Evolutionary conservation across 1,139 yeast species (phyloP).

Genomic region (Nakaseomyces nivariensis): DNA sequence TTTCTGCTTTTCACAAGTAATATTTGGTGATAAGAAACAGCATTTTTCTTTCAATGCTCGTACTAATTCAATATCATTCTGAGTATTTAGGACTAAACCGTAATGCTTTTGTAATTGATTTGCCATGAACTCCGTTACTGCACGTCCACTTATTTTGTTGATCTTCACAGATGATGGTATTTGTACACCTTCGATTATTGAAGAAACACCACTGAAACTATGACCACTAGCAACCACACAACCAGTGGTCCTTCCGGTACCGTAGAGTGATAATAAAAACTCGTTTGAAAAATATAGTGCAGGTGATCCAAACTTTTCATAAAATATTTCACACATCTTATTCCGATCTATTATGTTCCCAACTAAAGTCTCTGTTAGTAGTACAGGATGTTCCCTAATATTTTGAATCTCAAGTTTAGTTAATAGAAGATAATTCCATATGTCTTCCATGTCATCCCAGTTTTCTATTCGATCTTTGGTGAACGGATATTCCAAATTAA

Average conservation of each 20-base stretch:
- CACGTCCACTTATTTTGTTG: constrained; percentile 79
- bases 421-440: constrained; percentile 59
- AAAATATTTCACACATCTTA: constrained; percentile 53
- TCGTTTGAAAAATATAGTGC: constrained; percentile 77
- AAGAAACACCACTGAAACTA: constrained; percentile 82
- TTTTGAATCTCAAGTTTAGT: constrained; percentile 58
- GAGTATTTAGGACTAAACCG: constrained; percentile 25
- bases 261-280: constrained; percentile 76
- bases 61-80: constrained; percentile 77
- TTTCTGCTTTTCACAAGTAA: constrained; percentile 53
- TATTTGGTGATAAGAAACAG: constrained; percentile 64
- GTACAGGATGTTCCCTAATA: constrained; percentile 73
- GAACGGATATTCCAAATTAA: constrained; percentile 62
- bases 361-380: constrained; percentile 83
- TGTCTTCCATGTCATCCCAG: constrained; percentile 78
- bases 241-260: constrained; percentile 87
- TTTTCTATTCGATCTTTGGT: constrained; percentile 72
- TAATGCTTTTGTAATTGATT: constrained; percentile 55
- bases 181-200: constrained; percentile 83
- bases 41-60: constrained; percentile 65
- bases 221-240: constrained; percentile 85
- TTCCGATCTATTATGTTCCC: constrained; percentile 71
- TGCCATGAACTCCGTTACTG: constrained; percentile 68
- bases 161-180: constrained; percentile 64
- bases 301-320: constrained; percentile 80